These are phyloP conservation scores for Penicillium janthinellum DNA, from an alignment of 2,329 filamentous ascomycete species.

Conservation along the genomic window DNA sequence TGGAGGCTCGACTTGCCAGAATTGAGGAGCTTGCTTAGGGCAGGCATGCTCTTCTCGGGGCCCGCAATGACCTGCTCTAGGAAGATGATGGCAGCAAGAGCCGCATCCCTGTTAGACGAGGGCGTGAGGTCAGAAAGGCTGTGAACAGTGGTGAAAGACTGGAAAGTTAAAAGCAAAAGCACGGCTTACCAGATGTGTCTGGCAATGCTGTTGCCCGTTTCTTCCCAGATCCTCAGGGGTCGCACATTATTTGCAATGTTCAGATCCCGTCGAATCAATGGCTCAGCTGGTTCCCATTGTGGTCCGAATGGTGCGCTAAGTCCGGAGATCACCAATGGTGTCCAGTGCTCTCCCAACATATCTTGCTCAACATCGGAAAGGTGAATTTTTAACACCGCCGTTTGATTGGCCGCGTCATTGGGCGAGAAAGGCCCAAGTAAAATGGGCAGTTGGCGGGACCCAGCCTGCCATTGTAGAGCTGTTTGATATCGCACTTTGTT, in stretches of 20 bases:
- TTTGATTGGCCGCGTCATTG: slow-evolving; percentile 25
- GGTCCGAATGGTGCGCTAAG: slow-evolving; percentile 54
- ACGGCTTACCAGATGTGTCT: slow-evolving; percentile 65
- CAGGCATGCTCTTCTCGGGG: slow-evolving; percentile 24
- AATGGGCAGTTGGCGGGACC: slow-evolving; percentile 37
- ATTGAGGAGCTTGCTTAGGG: slow-evolving; percentile 38
- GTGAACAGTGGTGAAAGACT: not conserved
- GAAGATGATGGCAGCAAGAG: slow-evolving; percentile 58
- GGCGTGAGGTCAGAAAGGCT: slow-evolving; percentile 11
- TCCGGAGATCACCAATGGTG: slow-evolving; percentile 57
- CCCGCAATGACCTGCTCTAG: slow-evolving; percentile 48
- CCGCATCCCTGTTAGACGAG: slow-evolving; percentile 55
- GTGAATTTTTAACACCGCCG: slow-evolving; percentile 33
- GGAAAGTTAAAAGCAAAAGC: not conserved
- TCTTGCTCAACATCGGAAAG: slow-evolving; percentile 18
- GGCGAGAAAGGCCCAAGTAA: slow-evolving; percentile 34
- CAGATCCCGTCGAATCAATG: slow-evolving; percentile 60
- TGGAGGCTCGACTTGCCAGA: slow-evolving; percentile 42
- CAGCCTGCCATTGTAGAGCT: slow-evolving; percentile 35
- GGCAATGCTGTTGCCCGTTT: slow-evolving; percentile 72
- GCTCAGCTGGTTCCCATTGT: slow-evolving; percentile 48
- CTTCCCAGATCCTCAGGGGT: slow-evolving; percentile 61
- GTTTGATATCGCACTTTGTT: slow-evolving; percentile 27
- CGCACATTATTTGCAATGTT: slow-evolving; percentile 41
- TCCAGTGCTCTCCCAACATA: slow-evolving; percentile 22